These are phyloP conservation scores for Zizania palustris DNA, from an alignment of 202 grass and related monocot genomes.

Conservation along the genomic window DNA sequence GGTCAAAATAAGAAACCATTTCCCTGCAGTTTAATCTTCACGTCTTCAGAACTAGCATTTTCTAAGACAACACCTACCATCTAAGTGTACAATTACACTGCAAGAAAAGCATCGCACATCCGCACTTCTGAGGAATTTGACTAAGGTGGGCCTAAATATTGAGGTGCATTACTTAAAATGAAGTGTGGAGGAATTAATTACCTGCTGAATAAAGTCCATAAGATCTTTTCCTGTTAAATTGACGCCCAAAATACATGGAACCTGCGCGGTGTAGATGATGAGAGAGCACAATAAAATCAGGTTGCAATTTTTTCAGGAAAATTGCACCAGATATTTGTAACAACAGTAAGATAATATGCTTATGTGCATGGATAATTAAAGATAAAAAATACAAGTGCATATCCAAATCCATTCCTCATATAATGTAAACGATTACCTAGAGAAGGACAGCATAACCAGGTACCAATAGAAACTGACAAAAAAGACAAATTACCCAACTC, in stretches of 20 bases:
- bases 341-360: background rate
- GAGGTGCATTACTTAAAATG: background rate
- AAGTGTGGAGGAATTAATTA: conserved; percentile 33
- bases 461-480: background rate
- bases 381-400: background rate
- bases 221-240: conserved; percentile 89
- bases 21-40: conserved; percentile 2
- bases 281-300: conserved; percentile 22
- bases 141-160: background rate
- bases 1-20: background rate
- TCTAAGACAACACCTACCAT: background rate
- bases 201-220: conserved; percentile 88
- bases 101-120: background rate
- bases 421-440: conserved; percentile 6
- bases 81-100: background rate
- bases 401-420: background rate
- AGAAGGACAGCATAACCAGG: background rate
- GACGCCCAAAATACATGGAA: conserved; percentile 92
- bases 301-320: conserved; percentile 13
- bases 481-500: background rate
- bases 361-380: background rate
- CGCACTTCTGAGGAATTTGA: conserved; percentile 4
- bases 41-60: background rate
- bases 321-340: conserved; percentile 2
- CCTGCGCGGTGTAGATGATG: conserved; percentile 53